Base-by-base conservation (phyloP, 2,329 filamentous ascomycete genomes). In the Helminthosporium solani region DNA sequence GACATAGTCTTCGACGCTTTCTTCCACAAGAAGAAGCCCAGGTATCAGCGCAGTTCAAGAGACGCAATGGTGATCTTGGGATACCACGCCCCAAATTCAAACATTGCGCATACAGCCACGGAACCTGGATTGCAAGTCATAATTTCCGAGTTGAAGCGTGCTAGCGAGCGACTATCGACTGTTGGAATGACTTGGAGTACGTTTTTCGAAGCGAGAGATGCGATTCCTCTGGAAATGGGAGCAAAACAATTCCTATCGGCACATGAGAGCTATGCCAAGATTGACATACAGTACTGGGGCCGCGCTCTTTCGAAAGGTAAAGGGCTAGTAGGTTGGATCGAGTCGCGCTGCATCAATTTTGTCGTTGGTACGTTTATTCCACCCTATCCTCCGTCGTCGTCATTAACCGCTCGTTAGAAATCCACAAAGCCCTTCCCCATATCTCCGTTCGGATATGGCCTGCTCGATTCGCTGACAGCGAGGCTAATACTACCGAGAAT, bases 221-320 rank as follows among this genome's bases (percentile, higher is more conserved):
- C 35, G 8, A 15, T n/a, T 4, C 18, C 9, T 3, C 23, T 19
- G 7, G 30, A 7, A 12, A 28, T 15, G 15, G 53, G 54, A 1
- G 49, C 52, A 31, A 40, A 33, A 1, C 73, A 77, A 2, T 87
- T 87, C 52, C 58, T 86, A 5, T 54, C 53, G 1, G 58, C 68
- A 0, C 81, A 80, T 61, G 75, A 72, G 44, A 78, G 70, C 42
- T 87, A 83, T 57, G 66, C 83, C 46, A 81, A 79, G 56, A 76
- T 87, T 41, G 79, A 84, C 46, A 74, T 81, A 1, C 81, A 84
- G 37, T 87, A 84, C 64, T 87, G 84, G 84, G 83, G 82, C 1
- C 67, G 77, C 6, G 81, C 81, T 2, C 67, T 75, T 1, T 68
- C 74, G 1, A 80, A 77, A 43, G 80, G 81, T 1, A 78, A 76